Conservation (phyloP, 108 stramenopile genomes). For the Cyclotella choctawhatcheeana region DNA sequence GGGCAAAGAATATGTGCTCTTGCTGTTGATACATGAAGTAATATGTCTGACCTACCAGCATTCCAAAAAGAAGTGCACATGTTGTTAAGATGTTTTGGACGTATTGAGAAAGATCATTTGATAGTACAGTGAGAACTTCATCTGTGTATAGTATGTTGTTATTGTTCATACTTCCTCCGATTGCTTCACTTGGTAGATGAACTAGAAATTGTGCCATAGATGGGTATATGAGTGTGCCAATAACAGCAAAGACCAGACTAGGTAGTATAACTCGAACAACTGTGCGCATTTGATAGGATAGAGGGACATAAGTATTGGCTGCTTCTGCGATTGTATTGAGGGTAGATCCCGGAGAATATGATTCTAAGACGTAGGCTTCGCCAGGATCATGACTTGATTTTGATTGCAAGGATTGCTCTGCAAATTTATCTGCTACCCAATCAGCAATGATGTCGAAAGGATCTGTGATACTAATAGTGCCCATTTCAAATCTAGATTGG, state of each 20-base stretch:
- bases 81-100: constrained; percentile 60
- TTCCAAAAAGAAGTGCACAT: constrained; percentile 48
- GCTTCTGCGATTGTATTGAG: constrained; percentile 32
- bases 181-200: constrained; percentile 12
- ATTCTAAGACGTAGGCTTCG: constrained; percentile 29
- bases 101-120: constrained; percentile 61
- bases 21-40: constrained; percentile 86
- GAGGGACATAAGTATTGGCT: constrained; percentile 28
- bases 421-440: constrained; percentile 37
- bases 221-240: constrained; percentile 29
- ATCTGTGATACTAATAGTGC: constrained; percentile 12
- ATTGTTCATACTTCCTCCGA: neutral
- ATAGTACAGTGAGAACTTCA: constrained; percentile 46
- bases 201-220: constrained; percentile 32
- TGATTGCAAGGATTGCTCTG: constrained; percentile 34
- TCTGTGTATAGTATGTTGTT: constrained; percentile 36
- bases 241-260: constrained; percentile 20
- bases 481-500: constrained; percentile 21
- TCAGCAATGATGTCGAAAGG: constrained; percentile 48
- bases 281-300: constrained; percentile 53
- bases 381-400: neutral
- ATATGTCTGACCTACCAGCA: constrained; percentile 58
- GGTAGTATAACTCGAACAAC: constrained; percentile 42
- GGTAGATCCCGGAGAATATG: constrained; percentile 46
- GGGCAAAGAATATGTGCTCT: constrained; percentile 60